Conservation (phyloP, 2,329 filamentous ascomycete species). For the Fusarium oligoseptatum region DNA sequence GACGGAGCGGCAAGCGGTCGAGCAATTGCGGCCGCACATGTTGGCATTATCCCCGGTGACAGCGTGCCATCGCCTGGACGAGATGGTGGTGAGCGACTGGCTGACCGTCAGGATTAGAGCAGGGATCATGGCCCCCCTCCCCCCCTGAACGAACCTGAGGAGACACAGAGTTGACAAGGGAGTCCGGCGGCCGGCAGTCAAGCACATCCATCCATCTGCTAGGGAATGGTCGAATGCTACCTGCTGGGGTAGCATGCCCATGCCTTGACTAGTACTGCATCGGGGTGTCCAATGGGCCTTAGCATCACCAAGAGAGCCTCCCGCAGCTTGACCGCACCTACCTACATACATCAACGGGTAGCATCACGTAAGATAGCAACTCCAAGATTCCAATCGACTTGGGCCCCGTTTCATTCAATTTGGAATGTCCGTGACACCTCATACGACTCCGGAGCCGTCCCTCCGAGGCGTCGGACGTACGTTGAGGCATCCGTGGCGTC, state of each 20-base stretch:
- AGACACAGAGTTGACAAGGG: slow-evolving; percentile 33
- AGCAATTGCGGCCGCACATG: slow-evolving; percentile 17
- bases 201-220: slow-evolving; percentile 1
- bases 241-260: slow-evolving; percentile 32
- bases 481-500: slow-evolving; percentile 11
- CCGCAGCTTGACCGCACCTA: neutral
- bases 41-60: slow-evolving; percentile 36
- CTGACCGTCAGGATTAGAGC: slow-evolving; percentile 4
- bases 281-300: slow-evolving; percentile 5
- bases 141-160: slow-evolving; percentile 33
- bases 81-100: slow-evolving; percentile 30
- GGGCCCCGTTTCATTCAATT: neutral
- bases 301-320: slow-evolving; percentile 14
- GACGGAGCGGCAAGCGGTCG: slow-evolving; percentile 6
- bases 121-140: slow-evolving; percentile 15
- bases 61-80: slow-evolving; percentile 19
- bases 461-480: slow-evolving; percentile 9
- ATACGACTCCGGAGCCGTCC: neutral
- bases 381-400: neutral
- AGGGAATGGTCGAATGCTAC: slow-evolving; percentile 19
- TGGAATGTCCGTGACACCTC: neutral
- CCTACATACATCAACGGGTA: neutral
- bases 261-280: neutral
- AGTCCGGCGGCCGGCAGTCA: slow-evolving; percentile 33
- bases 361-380: slow-evolving; percentile 9